These are phyloP conservation scores for Potentilla sterilis DNA, from an alignment of 306 rosid species.

Conservation along the genomic window DNA sequence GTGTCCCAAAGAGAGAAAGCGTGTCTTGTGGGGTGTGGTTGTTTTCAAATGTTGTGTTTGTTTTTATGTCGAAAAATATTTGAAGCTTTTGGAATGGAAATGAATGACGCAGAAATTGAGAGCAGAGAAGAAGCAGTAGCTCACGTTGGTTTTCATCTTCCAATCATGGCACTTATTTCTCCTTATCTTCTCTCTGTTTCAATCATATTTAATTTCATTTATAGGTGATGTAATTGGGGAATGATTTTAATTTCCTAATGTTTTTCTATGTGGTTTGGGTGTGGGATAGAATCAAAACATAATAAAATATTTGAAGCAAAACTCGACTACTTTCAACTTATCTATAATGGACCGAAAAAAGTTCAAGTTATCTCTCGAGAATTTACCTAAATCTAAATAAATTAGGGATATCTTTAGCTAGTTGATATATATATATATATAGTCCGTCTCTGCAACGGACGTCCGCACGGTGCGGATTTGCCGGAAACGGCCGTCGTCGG, in stretches of 20 bases:
- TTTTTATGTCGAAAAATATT: background rate
- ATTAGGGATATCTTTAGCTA: too few species aligned
- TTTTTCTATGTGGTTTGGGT: background rate
- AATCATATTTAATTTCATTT: background rate
- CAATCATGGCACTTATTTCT: constrained; percentile 16
- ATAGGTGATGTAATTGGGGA: background rate
- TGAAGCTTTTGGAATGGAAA: background rate
- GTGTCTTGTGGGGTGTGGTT: constrained; percentile 28
- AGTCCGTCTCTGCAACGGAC: too few species aligned
- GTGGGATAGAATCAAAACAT: too few species aligned
- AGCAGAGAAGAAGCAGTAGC: background rate
- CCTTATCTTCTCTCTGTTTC: background rate
- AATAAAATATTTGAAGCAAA: too few species aligned
- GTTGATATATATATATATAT: too few species aligned
- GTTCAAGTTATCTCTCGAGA: too few species aligned
- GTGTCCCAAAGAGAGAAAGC: constrained; percentile 26
- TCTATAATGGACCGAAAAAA: too few species aligned
- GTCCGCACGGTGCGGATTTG: too few species aligned
- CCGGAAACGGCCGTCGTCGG: too few species aligned
- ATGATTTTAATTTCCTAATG: background rate
- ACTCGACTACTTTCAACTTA: too few species aligned
- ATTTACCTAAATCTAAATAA: too few species aligned
- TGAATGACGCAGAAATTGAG: background rate
- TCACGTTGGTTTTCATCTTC: constrained; percentile 11
- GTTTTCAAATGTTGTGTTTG: background rate